Evolutionary conservation across 495 filamentous ascomycete genomes (phyloP).

Genomic region (Penicillium canariense): DNA sequence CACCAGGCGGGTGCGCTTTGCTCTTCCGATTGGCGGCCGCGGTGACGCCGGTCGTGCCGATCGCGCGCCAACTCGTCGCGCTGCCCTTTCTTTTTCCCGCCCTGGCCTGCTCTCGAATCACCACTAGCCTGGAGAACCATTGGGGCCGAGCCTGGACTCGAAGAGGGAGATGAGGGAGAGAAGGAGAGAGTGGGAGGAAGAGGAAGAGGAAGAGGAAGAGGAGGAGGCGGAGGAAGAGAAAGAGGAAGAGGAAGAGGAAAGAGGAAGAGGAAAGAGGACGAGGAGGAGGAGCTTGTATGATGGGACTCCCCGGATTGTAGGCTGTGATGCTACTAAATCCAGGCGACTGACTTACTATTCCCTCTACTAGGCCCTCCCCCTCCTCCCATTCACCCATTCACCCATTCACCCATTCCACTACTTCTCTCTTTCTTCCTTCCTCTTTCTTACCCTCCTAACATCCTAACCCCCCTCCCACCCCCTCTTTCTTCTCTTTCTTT

Average conservation of each 20-base stretch:
- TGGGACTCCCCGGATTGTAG: no score
- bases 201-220: neutral
- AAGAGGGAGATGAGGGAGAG: neutral
- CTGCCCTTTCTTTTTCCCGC: slow-evolving; percentile 11
- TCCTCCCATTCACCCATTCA: neutral
- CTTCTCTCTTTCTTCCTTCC: no score
- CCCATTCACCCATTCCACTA: neutral
- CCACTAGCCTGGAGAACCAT: no score
- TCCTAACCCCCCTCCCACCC: slow-evolving; percentile 4
- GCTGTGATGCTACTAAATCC: no score
- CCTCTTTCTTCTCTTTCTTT: slow-evolving; percentile 17
- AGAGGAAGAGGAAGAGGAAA: neutral
- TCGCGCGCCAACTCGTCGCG: slow-evolving; percentile 43
- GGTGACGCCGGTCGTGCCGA: slow-evolving; percentile 40
- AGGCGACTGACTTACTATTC: no score
- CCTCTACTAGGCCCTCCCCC: no score
- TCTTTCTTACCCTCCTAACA: neutral
- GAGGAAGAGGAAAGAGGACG: no score
- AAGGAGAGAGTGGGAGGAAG: neutral
- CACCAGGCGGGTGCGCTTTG: slow-evolving; percentile 19
- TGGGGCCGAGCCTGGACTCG: no score
- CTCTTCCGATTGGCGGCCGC: slow-evolving; percentile 30
- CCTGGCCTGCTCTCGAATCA: no score
- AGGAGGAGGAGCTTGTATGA: no score
- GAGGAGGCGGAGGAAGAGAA: neutral